phyloP scores from a whole-genome alignment of 2,329 filamentous ascomycete species.

The Seiridium cupressi region DNA sequence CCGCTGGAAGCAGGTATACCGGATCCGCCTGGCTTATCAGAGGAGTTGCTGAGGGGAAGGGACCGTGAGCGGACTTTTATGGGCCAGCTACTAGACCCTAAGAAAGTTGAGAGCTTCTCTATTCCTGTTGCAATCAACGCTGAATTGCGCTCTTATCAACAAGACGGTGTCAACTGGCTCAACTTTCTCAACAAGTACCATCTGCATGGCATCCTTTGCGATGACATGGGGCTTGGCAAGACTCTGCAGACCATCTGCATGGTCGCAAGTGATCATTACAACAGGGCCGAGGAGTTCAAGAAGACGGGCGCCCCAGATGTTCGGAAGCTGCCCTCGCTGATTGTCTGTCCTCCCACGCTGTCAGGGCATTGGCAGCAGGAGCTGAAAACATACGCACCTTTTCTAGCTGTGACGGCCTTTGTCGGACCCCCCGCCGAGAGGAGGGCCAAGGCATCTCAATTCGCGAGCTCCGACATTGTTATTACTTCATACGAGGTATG shows the following conservation, averaged over 20 bases:
- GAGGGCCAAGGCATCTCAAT: conserved; percentile 63
- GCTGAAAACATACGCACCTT: conserved; percentile 92
- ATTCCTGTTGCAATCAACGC: conserved; percentile 98
- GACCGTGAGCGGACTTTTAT: conserved; percentile 97
- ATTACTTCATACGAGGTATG: conserved; percentile 98
- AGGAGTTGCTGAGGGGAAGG: conserved; percentile 82
- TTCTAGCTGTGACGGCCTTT: conserved; percentile 85
- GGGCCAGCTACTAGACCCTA: conserved; percentile 89
- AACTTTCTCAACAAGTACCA: conserved; percentile 98
- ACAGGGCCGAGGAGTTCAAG: conserved; percentile 85
- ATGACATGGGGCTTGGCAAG: conserved; percentile 98
- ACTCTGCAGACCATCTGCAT: conserved; percentile 97
- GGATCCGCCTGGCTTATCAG: conserved; percentile 88
- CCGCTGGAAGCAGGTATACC: conserved; percentile 96
- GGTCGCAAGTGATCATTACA: conserved; percentile 94
- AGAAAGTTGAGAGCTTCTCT: conserved; percentile 91
- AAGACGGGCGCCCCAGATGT: conserved; percentile 78
- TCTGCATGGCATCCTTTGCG: conserved; percentile 94
- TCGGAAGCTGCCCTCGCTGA: conserved; percentile 81
- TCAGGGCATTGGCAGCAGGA: conserved; percentile 99
- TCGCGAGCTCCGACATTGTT: conserved; percentile 83
- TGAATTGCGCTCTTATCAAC: conserved; percentile 92
- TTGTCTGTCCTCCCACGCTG: conserved; percentile 92
- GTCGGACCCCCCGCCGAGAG: conserved; percentile 86
- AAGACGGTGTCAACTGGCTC: conserved; percentile 98